Base-by-base conservation (phyloP, 345 rosid genomes). In the Gossypium raimondii region DNA sequence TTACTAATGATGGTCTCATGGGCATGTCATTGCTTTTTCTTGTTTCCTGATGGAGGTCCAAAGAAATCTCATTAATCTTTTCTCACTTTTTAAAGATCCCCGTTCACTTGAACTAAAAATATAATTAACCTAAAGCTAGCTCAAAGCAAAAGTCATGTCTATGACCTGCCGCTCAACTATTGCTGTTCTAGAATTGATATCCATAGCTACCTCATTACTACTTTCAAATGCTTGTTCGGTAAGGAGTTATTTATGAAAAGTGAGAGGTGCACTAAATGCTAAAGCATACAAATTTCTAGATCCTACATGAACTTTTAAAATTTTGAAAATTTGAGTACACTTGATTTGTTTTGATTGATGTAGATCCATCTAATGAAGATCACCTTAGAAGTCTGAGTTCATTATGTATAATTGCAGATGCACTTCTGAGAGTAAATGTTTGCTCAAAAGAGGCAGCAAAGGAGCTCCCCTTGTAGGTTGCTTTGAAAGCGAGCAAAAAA, bases 401-500 rank as follows among this genome's bases (percentile, higher is more conserved):
- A 58, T 75, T 78, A 45, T 62, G 61, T 51, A 65, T 71, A 55
- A 76, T 62, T 75, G 74, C 90, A 93, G 99, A 85, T 78, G 84
- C 90, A 79, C 81, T 96, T 67, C 78, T 80, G 65, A 89, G 81
- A 76, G 82, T 78, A 52, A 69, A 85, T 78, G 74, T 73, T 76
- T 82, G 79, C 62, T 82, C 80, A 84, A 90, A 89, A 81, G 97
- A 92, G 79, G 87, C 81, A 77, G 81, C 9, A 44, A 88, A 87
- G 66, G 92, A 85, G 72, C 73, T 85, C 71, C 67, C 84, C 16
- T 81, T 96, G 82, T 90, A 87, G 79, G 84, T 73, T 81, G 86
- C 88, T 71, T 72, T 93, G 78, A 94, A 90, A 78, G 85, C 85
- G 60, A 87, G 97, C 83, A 90, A 86, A 89, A 86, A 79, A 45